A percentile compares a stretch with the other conserved stretches of the same genome.
These are phyloP conservation scores for Ulvella scutata DNA, from an alignment of 139 green algal genomes.

Conservation along the genomic window DNA sequence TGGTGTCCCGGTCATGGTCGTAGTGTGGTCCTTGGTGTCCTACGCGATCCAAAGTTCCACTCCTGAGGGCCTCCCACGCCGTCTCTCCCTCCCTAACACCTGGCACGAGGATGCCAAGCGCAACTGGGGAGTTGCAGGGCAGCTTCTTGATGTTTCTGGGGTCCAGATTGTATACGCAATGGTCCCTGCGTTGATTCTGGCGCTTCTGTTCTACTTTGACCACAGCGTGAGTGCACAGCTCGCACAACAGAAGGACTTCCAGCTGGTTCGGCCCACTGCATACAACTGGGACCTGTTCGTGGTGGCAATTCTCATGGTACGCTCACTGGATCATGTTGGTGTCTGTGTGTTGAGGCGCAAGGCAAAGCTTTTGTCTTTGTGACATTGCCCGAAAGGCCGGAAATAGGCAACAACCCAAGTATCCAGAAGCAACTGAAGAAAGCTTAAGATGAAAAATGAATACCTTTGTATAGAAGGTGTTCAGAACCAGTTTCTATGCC, in stretches of 20 bases:
- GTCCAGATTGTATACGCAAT: slow-evolving; percentile 48
- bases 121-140: background rate
- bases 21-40: slow-evolving; percentile 40
- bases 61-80: slow-evolving; percentile 30
- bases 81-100: slow-evolving; percentile 41
- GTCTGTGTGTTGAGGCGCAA: background rate
- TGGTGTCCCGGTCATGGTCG: slow-evolving; percentile 47
- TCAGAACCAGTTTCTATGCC: too few relatives aligned
- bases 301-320: slow-evolving; percentile 31
- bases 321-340: too few relatives aligned
- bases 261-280: slow-evolving; percentile 38
- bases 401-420: too few relatives aligned
- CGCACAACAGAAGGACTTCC: slow-evolving; percentile 55
- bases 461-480: too few relatives aligned
- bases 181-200: slow-evolving; percentile 64
- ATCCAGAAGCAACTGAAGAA: too few relatives aligned
- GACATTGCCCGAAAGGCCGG: too few relatives aligned
- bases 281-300: slow-evolving; percentile 72
- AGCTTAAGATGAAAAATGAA: too few relatives aligned
- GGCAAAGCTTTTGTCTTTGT: background rate
- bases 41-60: slow-evolving; percentile 26
- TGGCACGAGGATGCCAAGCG: slow-evolving; percentile 33
- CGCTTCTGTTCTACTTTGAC: slow-evolving; percentile 82
- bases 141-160: background rate
- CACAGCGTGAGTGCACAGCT: slow-evolving; percentile 64